Conservation (phyloP, 1,284 basidiomycete genomes). For the Cryptococcus hybrid region DNA sequence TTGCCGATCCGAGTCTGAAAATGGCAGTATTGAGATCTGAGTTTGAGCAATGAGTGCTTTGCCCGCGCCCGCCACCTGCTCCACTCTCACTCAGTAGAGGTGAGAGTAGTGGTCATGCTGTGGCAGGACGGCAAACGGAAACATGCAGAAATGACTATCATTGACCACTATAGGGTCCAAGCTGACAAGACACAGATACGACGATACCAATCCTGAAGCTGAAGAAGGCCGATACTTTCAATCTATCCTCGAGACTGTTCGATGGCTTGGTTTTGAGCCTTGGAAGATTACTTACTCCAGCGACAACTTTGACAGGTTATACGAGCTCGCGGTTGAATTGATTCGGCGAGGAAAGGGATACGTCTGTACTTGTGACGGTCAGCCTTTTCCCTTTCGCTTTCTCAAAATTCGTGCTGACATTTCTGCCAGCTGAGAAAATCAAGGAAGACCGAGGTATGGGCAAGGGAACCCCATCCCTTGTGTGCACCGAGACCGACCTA, state of each 20-base stretch:
- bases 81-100: no score
- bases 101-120: no score
- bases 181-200: conserved; percentile 57
- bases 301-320: conserved; percentile 90
- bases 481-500: conserved; percentile 75
- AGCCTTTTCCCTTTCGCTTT: conserved; percentile 40
- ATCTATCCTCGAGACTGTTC: conserved; percentile 90
- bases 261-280: conserved; percentile 98
- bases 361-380: conserved; percentile 92
- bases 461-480: conserved; percentile 80
- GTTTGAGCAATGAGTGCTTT: no score
- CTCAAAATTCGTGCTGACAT: conserved; percentile 1
- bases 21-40: not conserved
- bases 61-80: no score
- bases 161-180: not conserved
- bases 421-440: conserved; percentile 76
- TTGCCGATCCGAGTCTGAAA: not conserved
- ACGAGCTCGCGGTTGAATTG: conserved; percentile 86
- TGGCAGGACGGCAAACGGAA: no score
- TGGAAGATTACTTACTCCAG: conserved; percentile 99
- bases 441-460: conserved; percentile 80
- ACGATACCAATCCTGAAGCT: conserved; percentile 98
- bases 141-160: no score
- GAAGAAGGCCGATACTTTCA: conserved; percentile 97
- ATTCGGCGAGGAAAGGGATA: conserved; percentile 91